phyloP scores from a whole-genome alignment of 495 filamentous ascomycete species.

The Sordaria brevicollis region DNA sequence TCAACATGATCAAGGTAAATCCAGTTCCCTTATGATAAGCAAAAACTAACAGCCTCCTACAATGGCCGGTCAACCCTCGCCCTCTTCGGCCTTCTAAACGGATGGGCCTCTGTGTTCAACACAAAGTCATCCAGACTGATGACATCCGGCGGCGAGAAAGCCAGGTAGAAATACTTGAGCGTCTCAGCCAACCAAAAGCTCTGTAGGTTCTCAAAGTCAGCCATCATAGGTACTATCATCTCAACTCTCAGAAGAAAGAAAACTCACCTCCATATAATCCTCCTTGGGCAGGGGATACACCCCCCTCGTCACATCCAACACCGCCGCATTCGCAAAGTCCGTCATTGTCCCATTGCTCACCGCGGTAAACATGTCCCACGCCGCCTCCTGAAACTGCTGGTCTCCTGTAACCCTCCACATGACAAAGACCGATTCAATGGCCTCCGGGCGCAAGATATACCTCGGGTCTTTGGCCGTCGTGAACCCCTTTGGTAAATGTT shows the following conservation, averaged over 20 bases:
- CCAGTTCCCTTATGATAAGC: not conserved
- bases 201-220: slow-evolving; percentile 51
- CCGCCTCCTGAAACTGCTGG: slow-evolving; percentile 47
- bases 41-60: not conserved
- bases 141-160: slow-evolving; percentile 56
- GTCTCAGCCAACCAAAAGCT: slow-evolving; percentile 40
- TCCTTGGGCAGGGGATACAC: slow-evolving; percentile 17
- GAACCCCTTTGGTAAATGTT: slow-evolving; percentile 24
- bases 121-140: slow-evolving; percentile 70
- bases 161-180: slow-evolving; percentile 72
- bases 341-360: slow-evolving; percentile 52
- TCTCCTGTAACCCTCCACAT: slow-evolving; percentile 66
- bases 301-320: slow-evolving; percentile 44
- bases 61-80: not conserved
- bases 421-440: slow-evolving; percentile 60
- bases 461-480: slow-evolving; percentile 30
- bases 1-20: not conserved
- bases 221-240: not conserved
- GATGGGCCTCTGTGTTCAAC: slow-evolving; percentile 47
- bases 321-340: slow-evolving; percentile 48
- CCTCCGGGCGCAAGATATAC: slow-evolving; percentile 46
- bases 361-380: slow-evolving; percentile 65
- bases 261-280: slow-evolving; percentile 37
- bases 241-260: not conserved
- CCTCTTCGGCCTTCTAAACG: slow-evolving; percentile 29